A percentile compares a stretch with the other conserved stretches of the same genome.
phyloP scores from a whole-genome alignment of 768 basidiomycete species.

The Termitomyces sp. region DNA sequence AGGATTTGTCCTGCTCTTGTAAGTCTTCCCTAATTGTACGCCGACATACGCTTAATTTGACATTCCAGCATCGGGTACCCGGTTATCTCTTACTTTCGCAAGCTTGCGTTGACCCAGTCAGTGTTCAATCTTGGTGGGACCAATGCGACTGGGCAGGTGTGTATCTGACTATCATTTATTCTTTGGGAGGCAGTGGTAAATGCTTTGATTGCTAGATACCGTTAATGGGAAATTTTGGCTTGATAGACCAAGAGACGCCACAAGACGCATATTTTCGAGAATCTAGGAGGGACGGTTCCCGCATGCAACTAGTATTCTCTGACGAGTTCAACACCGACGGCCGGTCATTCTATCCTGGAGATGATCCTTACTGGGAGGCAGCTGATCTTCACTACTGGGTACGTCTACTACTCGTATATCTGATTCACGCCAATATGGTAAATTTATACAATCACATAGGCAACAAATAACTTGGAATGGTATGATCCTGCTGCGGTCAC shows the following conservation, averaged over 20 bases:
- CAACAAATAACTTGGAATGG: conserved; percentile 80
- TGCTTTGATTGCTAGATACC: conserved; percentile 53
- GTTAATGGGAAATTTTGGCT: conserved; percentile 51
- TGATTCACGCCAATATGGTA: background rate
- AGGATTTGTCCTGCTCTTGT: conserved; percentile 57
- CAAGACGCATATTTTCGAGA: conserved; percentile 46
- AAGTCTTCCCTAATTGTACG: conserved; percentile 19
- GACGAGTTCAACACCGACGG: conserved; percentile 81
- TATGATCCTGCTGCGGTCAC: conserved; percentile 77
- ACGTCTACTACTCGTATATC: background rate
- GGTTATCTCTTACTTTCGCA: conserved; percentile 25
- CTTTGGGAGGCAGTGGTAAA: conserved; percentile 7
- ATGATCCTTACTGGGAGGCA: conserved; percentile 86
- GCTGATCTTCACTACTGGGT: conserved; percentile 79
- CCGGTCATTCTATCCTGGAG: conserved; percentile 75
- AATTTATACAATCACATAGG: conserved; percentile 17
- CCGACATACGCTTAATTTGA: background rate
- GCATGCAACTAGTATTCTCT: conserved; percentile 63
- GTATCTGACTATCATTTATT: conserved; percentile 13
- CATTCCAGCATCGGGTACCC: conserved; percentile 45
- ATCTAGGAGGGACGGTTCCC: conserved; percentile 55
- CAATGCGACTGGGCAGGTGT: conserved; percentile 64
- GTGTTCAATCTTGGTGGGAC: conserved; percentile 46
- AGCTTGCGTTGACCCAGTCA: background rate
- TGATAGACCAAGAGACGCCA: conserved; percentile 61